Percentiles rank a stretch among this genome's conserved stretches.
phyloP scores from a whole-genome alignment of 176 grass and related monocot species.

The Triticum dicoccoides region DNA sequence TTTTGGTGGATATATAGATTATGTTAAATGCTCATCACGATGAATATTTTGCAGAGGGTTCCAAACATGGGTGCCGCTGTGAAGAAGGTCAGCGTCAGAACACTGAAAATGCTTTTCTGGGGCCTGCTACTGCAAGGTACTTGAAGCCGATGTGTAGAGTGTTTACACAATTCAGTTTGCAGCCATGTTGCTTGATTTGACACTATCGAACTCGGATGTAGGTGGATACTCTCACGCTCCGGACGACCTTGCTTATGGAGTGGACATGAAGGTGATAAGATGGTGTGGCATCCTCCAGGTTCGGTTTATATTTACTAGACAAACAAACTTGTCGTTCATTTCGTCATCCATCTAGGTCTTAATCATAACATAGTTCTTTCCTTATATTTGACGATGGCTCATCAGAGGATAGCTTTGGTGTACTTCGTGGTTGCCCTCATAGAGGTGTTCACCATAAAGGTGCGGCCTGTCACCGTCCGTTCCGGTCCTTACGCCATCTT shows the following conservation, averaged over 20 bases:
- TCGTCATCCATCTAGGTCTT: not conserved
- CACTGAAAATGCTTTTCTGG: constrained; percentile 75
- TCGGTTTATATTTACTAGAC: not conserved
- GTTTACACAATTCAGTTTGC: not conserved
- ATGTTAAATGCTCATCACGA: not conserved
- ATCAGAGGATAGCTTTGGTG: constrained; percentile 72
- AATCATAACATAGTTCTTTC: not conserved
- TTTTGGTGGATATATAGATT: not conserved
- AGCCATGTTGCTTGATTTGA: not conserved
- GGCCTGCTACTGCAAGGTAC: constrained; percentile 69
- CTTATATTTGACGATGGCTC: not conserved
- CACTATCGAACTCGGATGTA: not conserved
- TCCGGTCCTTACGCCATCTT: constrained; percentile 52
- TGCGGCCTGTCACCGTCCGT: constrained; percentile 26
- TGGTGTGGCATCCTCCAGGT: constrained; percentile 91
- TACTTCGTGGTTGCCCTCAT: constrained; percentile 68
- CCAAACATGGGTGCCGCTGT: constrained; percentile 32
- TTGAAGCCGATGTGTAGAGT: not conserved
- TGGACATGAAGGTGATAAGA: constrained; percentile 74
- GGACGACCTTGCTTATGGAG: constrained; percentile 70
- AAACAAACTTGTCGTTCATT: not conserved
- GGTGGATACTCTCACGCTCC: constrained; percentile 88
- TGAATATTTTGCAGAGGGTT: constrained; percentile 50
- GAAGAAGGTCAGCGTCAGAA: constrained; percentile 49
- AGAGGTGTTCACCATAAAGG: constrained; percentile 47